Conservation (phyloP, 148 eudicot species). For the Tetragonia tetragonoides region DNA sequence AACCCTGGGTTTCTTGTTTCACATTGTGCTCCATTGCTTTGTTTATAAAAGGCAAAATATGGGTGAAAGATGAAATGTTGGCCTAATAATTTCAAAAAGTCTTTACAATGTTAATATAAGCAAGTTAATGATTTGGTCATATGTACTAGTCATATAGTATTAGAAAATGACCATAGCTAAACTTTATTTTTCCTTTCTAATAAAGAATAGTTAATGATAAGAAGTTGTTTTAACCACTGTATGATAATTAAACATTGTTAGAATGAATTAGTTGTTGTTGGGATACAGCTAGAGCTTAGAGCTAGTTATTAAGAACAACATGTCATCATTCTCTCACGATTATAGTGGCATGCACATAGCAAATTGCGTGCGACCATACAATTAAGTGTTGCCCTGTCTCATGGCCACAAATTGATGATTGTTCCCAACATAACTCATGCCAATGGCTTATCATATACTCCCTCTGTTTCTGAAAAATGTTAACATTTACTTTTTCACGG, state of each 20-base stretch:
- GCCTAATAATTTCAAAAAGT: too few relatives aligned
- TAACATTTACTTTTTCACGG: too few relatives aligned
- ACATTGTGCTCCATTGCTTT: not conserved
- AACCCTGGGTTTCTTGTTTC: not conserved
- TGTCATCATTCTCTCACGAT: constrained; percentile 9
- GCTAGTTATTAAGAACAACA: constrained; percentile 5
- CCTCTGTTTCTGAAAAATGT: too few relatives aligned
- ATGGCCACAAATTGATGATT: not conserved
- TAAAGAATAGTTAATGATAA: not conserved
- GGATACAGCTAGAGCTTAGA: constrained; percentile 14
- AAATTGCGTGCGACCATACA: constrained; percentile 1
- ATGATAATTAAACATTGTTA: not conserved
- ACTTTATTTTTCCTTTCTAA: not conserved
- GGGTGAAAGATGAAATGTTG: too few relatives aligned
- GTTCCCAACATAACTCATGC: not conserved
- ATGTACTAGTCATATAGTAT: not conserved
- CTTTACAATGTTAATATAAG: not conserved
- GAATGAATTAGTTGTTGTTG: not conserved
- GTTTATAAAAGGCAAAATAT: not conserved
- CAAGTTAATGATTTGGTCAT: constrained; percentile 13
- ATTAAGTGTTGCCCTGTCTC: not conserved
- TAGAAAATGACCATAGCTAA: constrained; percentile 1
- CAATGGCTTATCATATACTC: too few relatives aligned
- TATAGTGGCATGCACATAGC: constrained; percentile 10
- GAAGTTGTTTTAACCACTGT: constrained; percentile 17